These are phyloP conservation scores for Carex parvula DNA, from an alignment of 176 grass and related monocot genomes.

Conservation along the genomic window DNA sequence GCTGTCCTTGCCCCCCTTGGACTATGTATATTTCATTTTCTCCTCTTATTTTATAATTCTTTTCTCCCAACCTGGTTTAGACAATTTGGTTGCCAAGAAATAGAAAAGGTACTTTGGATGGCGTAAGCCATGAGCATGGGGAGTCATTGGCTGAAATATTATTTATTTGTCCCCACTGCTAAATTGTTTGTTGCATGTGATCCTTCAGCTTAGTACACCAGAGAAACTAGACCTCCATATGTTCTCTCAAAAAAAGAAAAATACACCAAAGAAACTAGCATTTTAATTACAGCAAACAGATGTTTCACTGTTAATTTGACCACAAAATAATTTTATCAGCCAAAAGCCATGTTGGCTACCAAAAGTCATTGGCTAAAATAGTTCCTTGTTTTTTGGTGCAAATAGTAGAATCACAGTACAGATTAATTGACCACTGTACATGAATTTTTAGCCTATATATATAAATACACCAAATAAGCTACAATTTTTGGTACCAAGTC, in stretches of 20 bases:
- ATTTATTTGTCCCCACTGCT: neutral
- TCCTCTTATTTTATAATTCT: neutral
- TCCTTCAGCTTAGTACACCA: neutral
- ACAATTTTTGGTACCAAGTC: neutral
- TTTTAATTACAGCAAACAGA: neutral
- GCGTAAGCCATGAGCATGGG: slow-evolving; percentile 14
- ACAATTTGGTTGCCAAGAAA: slow-evolving; percentile 5
- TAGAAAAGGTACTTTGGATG: neutral
- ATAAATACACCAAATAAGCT: neutral
- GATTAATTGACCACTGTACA: neutral
- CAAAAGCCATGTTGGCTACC: neutral
- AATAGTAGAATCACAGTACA: neutral
- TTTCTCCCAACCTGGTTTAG: slow-evolving; percentile 13
- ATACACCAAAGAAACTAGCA: neutral
- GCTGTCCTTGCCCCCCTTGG: slow-evolving; percentile 16
- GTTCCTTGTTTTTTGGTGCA: neutral
- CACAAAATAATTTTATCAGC: neutral
- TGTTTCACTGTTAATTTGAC: neutral
- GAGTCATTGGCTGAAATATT: neutral
- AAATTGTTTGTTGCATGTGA: neutral
- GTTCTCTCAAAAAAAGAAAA: too few relatives aligned
- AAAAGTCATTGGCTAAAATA: neutral
- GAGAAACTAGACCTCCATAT: neutral
- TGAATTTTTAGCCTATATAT: neutral
- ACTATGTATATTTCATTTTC: slow-evolving; percentile 17